Conservation (phyloP, 305 asterid genomes). For the Ilex paraguariensis region DNA sequence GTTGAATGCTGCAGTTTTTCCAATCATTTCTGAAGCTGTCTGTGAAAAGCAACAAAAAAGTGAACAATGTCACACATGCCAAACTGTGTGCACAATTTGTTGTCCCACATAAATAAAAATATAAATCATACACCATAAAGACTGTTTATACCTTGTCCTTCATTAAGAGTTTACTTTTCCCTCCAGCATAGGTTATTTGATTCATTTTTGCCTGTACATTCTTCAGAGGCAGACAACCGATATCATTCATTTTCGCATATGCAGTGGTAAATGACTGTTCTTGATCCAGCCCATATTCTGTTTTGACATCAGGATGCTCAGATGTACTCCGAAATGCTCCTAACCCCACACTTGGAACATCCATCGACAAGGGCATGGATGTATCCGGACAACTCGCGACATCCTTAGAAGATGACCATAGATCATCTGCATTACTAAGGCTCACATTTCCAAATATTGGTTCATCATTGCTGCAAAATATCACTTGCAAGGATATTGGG, state of each 20-base stretch:
- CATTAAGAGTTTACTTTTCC: constrained; percentile 37
- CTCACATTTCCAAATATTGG: constrained; percentile 59
- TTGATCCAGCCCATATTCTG: constrained; percentile 44
- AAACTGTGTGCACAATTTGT: too few species aligned
- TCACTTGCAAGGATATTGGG: constrained; percentile 68
- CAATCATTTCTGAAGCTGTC: constrained; percentile 34
- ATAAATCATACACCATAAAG: too few species aligned
- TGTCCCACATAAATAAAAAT: too few species aligned
- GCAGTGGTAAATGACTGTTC: constrained; percentile 38
- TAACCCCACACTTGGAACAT: constrained; percentile 45
- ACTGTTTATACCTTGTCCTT: constrained; percentile 42
- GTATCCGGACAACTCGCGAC: constrained; percentile 38
- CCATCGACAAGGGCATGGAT: constrained; percentile 44
- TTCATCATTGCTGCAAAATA: constrained; percentile 72
- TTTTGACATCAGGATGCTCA: constrained; percentile 36
- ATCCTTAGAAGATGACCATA: constrained; percentile 79
- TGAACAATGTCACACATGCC: too few species aligned
- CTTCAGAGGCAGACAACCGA: constrained; percentile 33
- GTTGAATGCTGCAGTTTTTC: constrained; percentile 30
- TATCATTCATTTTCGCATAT: constrained; percentile 33
- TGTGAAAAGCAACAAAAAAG: constrained; percentile 22
- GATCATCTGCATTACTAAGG: constrained; percentile 49
- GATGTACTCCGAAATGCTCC: constrained; percentile 30
- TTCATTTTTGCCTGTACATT: constrained; percentile 54
- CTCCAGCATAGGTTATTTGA: constrained; percentile 42